Evolutionary conservation across 495 filamentous ascomycete genomes (phyloP), one percentile per base, ranked within the genome.

Genomic region (Hypoxylon cercidicola): DNA sequence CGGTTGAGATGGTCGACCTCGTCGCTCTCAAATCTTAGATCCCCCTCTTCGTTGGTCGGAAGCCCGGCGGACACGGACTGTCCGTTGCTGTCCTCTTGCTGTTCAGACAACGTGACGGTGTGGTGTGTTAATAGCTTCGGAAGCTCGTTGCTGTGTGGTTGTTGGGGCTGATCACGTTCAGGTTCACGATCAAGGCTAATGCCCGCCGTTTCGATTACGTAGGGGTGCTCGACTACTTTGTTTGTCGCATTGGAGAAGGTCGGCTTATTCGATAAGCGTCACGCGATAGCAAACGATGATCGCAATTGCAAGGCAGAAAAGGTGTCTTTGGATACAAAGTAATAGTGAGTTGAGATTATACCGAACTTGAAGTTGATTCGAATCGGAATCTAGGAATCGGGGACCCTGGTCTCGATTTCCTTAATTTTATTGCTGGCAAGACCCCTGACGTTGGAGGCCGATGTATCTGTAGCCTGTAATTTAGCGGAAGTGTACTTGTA

Each of bases 41-140:
- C 62, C 43, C 48, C 61, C 57, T 68, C 58, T 45, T 70, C 62
- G 51, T 69, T 65, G 70, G 55, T 68, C 57, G 72, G 66, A 30
- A 76, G 75, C 75, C 79, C 77, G 73, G 81, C 75, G 83, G 83
- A 84, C 81, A 86, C 88, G 87, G 87, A 83, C 86, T 86, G 85
- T 81, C 85, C 87, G 82, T 83, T 75, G 78, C 78, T 82, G 73
- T 82, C 75, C 74, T 85, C 79, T 76, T 78, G 82, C 83, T 81
- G 79, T 72, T 81, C 81, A 82, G 89, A 91, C 91, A 93, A 89
- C 80, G 82, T 89, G 87, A 72, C 83, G 78, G 75, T 68, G 46
- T 55, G 32, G n/a, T 30, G 8, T 34, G 46, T 23, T 52, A 39
- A 54, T 53, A 13, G 23, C 40, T 16, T 28, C 25, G 3, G 53